These are phyloP conservation scores for Lichina pygmaea DNA, from an alignment of 495 filamentous ascomycete genomes.

Conservation along the genomic window DNA sequence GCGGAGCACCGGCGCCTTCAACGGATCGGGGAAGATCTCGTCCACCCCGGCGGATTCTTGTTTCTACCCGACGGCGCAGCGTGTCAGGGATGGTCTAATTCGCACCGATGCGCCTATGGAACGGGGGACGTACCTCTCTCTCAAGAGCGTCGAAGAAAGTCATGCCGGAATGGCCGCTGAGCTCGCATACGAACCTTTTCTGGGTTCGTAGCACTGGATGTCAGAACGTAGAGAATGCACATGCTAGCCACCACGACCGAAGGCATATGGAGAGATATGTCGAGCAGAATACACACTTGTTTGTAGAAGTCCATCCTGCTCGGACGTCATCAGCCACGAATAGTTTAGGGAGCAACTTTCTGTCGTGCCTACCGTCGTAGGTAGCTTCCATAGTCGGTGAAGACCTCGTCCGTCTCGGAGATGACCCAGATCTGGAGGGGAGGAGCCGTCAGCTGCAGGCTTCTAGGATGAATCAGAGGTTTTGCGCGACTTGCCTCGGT, in stretches of 20 bases:
- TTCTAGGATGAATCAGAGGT: neutral
- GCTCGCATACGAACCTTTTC: constrained; percentile 79
- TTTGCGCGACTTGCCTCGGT: constrained; percentile 31
- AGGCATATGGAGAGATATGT: neutral
- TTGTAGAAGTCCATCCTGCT: constrained; percentile 77
- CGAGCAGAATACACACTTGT: constrained; percentile 25
- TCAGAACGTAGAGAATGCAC: too few relatives aligned
- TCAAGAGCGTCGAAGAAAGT: constrained; percentile 84
- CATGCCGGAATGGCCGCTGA: constrained; percentile 76
- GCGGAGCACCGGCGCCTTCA: constrained; percentile 75
- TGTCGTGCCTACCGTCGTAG: constrained; percentile 32
- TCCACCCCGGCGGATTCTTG: constrained; percentile 75
- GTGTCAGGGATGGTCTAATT: neutral
- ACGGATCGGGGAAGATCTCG: constrained; percentile 64
- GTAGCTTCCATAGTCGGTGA: constrained; percentile 72
- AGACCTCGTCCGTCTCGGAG: constrained; percentile 67
- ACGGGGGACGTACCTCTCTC: constrained; percentile 51
- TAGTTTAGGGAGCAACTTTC: too few relatives aligned
- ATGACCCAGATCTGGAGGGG: constrained; percentile 68
- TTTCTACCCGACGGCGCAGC: constrained; percentile 21
- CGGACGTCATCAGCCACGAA: neutral
- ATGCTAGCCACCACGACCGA: neutral
- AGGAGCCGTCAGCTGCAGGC: neutral
- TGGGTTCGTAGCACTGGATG: constrained; percentile 8
- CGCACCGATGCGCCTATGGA: neutral